phyloP scores from a whole-genome alignment of 2,329 filamentous ascomycete species.

The Sclerotinia trifoliorum region DNA sequence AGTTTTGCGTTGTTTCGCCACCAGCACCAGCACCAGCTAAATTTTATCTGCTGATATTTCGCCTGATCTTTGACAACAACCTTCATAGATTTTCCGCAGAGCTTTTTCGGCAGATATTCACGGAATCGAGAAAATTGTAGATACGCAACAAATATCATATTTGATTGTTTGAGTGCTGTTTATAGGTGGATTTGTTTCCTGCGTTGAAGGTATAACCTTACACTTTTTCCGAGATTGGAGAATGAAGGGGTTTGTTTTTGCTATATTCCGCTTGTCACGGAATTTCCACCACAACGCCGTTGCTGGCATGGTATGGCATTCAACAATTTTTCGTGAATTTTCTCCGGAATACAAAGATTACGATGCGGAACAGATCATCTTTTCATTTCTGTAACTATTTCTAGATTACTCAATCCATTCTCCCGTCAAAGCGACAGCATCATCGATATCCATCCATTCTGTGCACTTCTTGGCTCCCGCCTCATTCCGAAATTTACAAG shows the following conservation, averaged over 20 bases:
- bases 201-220: background rate
- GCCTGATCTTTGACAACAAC: background rate
- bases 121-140: conserved; percentile 5
- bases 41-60: background rate
- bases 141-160: background rate
- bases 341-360: background rate
- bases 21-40: background rate
- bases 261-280: background rate
- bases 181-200: conserved; percentile 14
- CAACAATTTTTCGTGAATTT: too few relatives aligned
- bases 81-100: background rate
- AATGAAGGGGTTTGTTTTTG: background rate
- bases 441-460: background rate
- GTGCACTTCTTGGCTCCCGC: background rate
- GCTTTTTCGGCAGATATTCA: background rate
- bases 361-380: background rate
- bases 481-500: background rate
- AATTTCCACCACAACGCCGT: background rate
- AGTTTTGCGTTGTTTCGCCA: background rate
- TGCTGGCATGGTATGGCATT: background rate
- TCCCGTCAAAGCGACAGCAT: background rate
- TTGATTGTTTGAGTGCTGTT: background rate
- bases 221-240: background rate
- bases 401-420: background rate
- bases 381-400: background rate